phyloP scores from a whole-genome alignment of 164 flowering plant genomes.

The Kingdonia uniflora region DNA sequence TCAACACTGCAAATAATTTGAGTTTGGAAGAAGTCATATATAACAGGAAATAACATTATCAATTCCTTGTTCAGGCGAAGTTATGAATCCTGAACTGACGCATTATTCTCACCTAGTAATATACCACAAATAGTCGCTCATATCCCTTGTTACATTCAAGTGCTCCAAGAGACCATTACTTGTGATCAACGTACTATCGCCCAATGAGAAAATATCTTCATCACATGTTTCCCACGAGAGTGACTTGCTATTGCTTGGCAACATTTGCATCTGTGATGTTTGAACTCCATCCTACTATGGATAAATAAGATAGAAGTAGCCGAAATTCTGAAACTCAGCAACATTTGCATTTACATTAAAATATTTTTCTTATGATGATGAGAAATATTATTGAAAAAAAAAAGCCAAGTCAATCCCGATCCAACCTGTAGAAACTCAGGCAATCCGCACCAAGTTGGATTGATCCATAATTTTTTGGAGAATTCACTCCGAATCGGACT shows the following conservation, averaged over 20 bases:
- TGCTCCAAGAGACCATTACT: constrained; percentile 79
- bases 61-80: too few relatives aligned
- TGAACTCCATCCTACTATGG: constrained; percentile 60
- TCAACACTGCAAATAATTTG: constrained; percentile 44
- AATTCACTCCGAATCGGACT: too few relatives aligned
- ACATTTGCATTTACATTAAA: too few relatives aligned
- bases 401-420: too few relatives aligned
- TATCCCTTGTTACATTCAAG: constrained; percentile 77
- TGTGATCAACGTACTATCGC: constrained; percentile 28
- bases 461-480: too few relatives aligned
- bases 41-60: too few relatives aligned
- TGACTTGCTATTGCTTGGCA: constrained; percentile 31
- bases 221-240: constrained; percentile 65
- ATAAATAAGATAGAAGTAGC: background rate
- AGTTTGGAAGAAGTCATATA: background rate
- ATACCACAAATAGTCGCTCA: constrained; percentile 92
- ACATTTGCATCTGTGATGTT: constrained; percentile 59
- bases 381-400: too few relatives aligned
- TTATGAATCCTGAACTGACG: too few relatives aligned
- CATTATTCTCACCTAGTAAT: constrained; percentile 55
- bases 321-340: too few relatives aligned
- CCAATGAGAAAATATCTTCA: constrained; percentile 63
- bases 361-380: too few relatives aligned
- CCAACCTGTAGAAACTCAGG: too few relatives aligned
- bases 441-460: too few relatives aligned